Base-by-base conservation (phyloP, 805 yeast species). In the Pichia deserticola region DNA sequence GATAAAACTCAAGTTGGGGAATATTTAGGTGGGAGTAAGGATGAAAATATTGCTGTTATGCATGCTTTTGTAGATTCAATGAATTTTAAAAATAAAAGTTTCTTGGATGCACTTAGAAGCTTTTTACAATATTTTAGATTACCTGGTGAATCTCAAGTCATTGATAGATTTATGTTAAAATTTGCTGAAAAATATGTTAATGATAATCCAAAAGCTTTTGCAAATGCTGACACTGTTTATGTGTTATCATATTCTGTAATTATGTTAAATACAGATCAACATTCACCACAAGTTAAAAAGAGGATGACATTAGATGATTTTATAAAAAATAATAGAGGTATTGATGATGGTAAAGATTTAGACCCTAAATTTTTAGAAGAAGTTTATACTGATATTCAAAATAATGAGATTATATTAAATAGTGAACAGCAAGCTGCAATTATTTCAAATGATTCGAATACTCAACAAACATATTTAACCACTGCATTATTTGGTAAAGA, bases 81-180 rank as follows among this genome's bases (percentile, higher is more conserved):
- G 82, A 87, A 89, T 49, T 92, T 93, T 64, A 69, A 76, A 5
- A 74, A 75, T 35, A 64, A 76, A 56, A 71, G 81, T 1, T 89
- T 93, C 62, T 89, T 90, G 13, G 95, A 84, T 57, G 95, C 98
- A 0, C 72, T 93, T 71, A 78, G 99, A 57, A 72, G 70, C 13
- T 89, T 89, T 60, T 74, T 93, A 51, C 99, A 95, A 62, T 76
- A 81, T 44, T 95, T 93, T 70, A 76, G 99, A 64, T 75, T 93
- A 52, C 99, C 99, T 3, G 99, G 99, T 45, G 99, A 93, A 69
- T 90, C 97, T 5, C 99, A 93, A 69, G 92, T 93, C 62, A 92
- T 93, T 63, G 99, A 93, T 72, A 77, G 99, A 58, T 89, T 83
- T 63, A 88, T 95, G 97, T 78, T 93, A 64, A 92, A 93, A 62